Conservation (phyloP, 257 asterid species). For the Striga asiatica region DNA sequence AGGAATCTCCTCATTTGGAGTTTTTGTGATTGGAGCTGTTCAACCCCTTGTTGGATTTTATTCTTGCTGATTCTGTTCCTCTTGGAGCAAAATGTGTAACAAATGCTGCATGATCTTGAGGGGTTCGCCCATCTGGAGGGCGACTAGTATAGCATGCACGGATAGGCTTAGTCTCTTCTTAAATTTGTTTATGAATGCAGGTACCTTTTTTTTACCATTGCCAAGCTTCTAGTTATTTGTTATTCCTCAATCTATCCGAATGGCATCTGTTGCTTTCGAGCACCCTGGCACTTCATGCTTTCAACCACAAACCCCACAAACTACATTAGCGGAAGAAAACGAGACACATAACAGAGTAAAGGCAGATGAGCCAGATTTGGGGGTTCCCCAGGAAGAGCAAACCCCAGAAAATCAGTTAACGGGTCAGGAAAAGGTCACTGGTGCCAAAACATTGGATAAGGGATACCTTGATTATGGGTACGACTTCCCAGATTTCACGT, state of each 20-base stretch:
- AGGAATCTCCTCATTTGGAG: conserved; percentile 39
- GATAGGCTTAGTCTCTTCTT: conserved; percentile 43
- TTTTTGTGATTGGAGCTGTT: conserved; percentile 64
- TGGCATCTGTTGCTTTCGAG: conserved; percentile 46
- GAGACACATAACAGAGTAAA: conserved; percentile 10
- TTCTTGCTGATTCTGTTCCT: conserved; percentile 62
- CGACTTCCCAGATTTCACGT: conserved; percentile 14
- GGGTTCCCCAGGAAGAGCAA: conserved; percentile 19
- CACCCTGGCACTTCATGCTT: conserved; percentile 20
- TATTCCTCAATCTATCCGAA: conserved; percentile 23
- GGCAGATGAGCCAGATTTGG: conserved; percentile 18
- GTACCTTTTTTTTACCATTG: conserved; percentile 31
- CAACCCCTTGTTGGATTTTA: conserved; percentile 50
- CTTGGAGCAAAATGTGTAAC: conserved; percentile 49
- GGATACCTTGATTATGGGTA: conserved; percentile 76
- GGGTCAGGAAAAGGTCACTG: conserved; percentile 18
- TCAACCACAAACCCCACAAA: conserved; percentile 21
- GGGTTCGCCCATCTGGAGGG: conserved; percentile 57
- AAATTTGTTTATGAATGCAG: conserved; percentile 61
- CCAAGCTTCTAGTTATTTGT: conserved; percentile 29
- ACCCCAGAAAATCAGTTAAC: conserved; percentile 11
- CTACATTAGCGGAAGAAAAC: conserved; percentile 17
- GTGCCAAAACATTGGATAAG: conserved; percentile 32
- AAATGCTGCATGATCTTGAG: conserved; percentile 48
- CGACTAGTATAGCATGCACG: conserved; percentile 36